Evolutionary conservation across 257 asterid species (phyloP).

Genomic region (Nicotiana knightiana): DNA sequence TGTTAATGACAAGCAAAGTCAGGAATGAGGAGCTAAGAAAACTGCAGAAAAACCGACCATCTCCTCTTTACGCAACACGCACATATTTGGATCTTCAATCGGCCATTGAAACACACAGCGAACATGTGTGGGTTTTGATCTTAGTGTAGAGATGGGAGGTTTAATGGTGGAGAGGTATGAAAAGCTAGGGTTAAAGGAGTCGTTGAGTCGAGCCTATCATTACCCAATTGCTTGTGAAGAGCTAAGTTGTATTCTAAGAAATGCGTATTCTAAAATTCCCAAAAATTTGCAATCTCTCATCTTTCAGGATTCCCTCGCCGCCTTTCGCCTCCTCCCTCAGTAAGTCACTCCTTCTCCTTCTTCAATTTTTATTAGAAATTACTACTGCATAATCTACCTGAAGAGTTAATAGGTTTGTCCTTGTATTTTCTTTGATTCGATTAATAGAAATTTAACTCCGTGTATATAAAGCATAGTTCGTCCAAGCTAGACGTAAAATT

Average conservation of each 20-base stretch:
- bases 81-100: background rate
- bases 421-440: background rate
- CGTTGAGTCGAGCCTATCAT: slow-evolving; percentile 33
- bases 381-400: background rate
- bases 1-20: background rate
- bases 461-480: background rate
- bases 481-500: background rate
- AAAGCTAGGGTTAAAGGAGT: slow-evolving; percentile 41
- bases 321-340: slow-evolving; percentile 73
- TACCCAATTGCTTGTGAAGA: slow-evolving; percentile 58
- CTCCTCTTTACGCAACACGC: too few relatives aligned
- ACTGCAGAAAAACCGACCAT: background rate
- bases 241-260: slow-evolving; percentile 49
- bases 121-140: background rate
- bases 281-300: slow-evolving; percentile 57
- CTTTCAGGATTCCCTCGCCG: slow-evolving; percentile 61
- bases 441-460: background rate
- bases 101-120: background rate
- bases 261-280: slow-evolving; percentile 46
- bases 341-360: slow-evolving; percentile 16
- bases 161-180: slow-evolving; percentile 40
- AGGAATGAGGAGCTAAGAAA: too few relatives aligned
- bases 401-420: background rate
- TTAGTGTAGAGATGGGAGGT: slow-evolving; percentile 4
- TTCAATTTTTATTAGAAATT: background rate